A percentile compares a stretch with the other conserved stretches of the same genome.
Evolutionary conservation across 768 basidiomycete species (phyloP).

Genomic region (Serendipita vermifera): DNA sequence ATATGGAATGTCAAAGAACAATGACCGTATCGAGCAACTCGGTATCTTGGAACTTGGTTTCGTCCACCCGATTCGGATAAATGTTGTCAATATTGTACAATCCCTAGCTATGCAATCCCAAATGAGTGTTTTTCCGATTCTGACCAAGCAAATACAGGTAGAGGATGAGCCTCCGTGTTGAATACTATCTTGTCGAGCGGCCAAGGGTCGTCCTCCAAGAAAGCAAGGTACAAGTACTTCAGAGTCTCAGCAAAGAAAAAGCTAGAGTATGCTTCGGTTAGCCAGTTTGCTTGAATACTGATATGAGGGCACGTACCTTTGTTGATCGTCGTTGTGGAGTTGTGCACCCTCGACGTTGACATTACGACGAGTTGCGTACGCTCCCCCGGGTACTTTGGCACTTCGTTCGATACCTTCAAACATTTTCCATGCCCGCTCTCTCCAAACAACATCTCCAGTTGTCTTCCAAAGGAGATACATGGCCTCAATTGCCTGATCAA

Average conservation of each 20-base stretch:
- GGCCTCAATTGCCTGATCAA: conserved; percentile 56
- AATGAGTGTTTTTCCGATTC: conserved; percentile 35
- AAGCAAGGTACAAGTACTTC: conserved; percentile 61
- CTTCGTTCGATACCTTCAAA: conserved; percentile 53
- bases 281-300: not conserved
- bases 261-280: conserved; percentile 22
- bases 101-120: conserved; percentile 22
- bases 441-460: conserved; percentile 56
- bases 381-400: conserved; percentile 40
- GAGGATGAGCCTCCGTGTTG: conserved; percentile 57
- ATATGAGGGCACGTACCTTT: not conserved
- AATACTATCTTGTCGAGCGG: conserved; percentile 34
- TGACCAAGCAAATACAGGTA: conserved; percentile 58
- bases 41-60: too few species aligned
- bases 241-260: conserved; percentile 49
- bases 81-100: too few species aligned
- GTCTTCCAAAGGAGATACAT: conserved; percentile 58
- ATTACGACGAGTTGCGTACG: conserved; percentile 18
- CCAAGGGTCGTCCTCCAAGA: conserved; percentile 47
- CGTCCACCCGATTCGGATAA: too few species aligned
- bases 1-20: too few species aligned
- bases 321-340: not conserved
- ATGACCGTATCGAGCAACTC: too few species aligned
- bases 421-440: conserved; percentile 56
- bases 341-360: not conserved